These are phyloP conservation scores for Apiotrichum mycotoxinovorans DNA, from an alignment of 1,284 basidiomycete species.

Conservation along the genomic window DNA sequence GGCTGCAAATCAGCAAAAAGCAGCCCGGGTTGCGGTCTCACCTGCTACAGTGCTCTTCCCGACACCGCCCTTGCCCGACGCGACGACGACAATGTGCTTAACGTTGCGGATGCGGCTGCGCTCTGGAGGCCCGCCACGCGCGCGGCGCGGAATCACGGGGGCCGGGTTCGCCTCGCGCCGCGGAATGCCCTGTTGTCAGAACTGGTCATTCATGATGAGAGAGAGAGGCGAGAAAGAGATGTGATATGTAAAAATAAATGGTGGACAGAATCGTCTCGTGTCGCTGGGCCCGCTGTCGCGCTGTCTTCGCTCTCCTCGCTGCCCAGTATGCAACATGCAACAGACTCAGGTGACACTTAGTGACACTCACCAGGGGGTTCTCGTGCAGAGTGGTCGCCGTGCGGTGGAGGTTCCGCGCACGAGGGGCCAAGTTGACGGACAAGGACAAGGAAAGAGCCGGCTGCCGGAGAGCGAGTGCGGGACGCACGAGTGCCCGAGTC, in stretches of 20 bases:
- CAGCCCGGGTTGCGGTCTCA: conserved; percentile 42
- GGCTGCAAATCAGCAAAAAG: conserved; percentile 52
- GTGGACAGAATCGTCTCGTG: too few species aligned
- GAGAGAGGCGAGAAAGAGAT: too few species aligned
- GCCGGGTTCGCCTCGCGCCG: conserved; percentile 42
- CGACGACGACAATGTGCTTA: conserved; percentile 70
- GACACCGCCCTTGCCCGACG: conserved; percentile 94
- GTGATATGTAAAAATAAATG: too few species aligned
- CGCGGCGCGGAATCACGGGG: conserved; percentile 46
- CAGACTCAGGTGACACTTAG: too few species aligned
- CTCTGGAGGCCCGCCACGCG: conserved; percentile 48
- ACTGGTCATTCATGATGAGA: background rate
- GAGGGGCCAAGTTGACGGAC: too few species aligned
- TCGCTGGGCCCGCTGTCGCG: too few species aligned
- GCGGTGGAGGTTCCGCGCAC: background rate
- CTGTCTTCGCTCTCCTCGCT: too few species aligned
- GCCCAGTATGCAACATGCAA: background rate
- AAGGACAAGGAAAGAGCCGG: background rate
- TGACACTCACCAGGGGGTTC: conserved; percentile 24
- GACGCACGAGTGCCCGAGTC: too few species aligned
- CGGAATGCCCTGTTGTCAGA: conserved; percentile 41
- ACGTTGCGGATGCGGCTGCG: conserved; percentile 55
- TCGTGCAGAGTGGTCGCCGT: conserved; percentile 18
- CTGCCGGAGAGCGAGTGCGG: background rate
- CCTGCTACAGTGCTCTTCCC: conserved; percentile 94